phyloP scores from a whole-genome alignment of 495 filamentous ascomycete species.

The Glarea lozoyensis region DNA sequence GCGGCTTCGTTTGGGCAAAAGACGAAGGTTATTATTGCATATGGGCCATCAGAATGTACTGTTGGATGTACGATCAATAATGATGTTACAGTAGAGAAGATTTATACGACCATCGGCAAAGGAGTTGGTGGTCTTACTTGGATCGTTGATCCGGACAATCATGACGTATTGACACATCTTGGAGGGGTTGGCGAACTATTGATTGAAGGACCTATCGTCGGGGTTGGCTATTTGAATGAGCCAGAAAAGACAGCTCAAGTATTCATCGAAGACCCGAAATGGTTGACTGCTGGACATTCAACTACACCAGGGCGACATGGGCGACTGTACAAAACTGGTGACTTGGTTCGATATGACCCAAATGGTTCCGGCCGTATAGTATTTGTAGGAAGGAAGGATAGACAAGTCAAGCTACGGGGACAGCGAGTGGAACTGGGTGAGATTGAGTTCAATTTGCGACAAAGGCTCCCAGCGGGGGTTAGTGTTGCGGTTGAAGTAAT shows the following conservation, averaged over 20 bases:
- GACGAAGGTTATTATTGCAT: constrained; percentile 44
- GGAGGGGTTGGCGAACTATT: constrained; percentile 53
- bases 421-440: constrained; percentile 26
- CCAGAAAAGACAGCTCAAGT: constrained; percentile 8
- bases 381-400: constrained; percentile 22
- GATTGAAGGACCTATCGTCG: constrained; percentile 50
- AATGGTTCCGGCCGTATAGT: constrained; percentile 33
- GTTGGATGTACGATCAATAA: constrained; percentile 25
- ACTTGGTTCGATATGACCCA: constrained; percentile 14
- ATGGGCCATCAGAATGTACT: constrained; percentile 40
- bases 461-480: neutral
- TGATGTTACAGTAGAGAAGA: constrained; percentile 17
- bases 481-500: constrained; percentile 4
- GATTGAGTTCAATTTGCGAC: constrained; percentile 37
- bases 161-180: constrained; percentile 42
- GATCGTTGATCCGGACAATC: constrained; percentile 47
- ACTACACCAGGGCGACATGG: constrained; percentile 32
- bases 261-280: constrained; percentile 23
- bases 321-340: constrained; percentile 48
- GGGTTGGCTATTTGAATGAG: constrained; percentile 36
- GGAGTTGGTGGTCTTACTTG: constrained; percentile 38
- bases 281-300: neutral
- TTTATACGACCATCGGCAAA: constrained; percentile 13
- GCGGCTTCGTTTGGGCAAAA: constrained; percentile 45
- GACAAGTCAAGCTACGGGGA: constrained; percentile 25